Base-by-base conservation (phyloP, 2,329 filamentous ascomycete genomes). In the Penicillium hordei region DNA sequence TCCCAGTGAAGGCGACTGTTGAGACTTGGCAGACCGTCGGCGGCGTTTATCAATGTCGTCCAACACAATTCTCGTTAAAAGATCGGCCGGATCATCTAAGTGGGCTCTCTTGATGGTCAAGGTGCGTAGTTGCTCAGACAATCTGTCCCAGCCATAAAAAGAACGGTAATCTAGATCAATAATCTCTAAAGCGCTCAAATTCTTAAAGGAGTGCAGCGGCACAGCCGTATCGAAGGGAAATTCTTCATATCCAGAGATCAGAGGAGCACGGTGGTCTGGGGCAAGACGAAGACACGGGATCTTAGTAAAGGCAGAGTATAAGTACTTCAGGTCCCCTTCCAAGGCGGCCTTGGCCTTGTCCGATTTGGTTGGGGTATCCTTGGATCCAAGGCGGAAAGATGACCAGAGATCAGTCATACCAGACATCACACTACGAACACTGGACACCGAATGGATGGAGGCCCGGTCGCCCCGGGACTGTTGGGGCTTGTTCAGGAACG, bases 211-310 rank as follows among this genome's bases (percentile, higher is more conserved):
- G 74, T 96, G 89, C n/a, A 99, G 82, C 21, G 94, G 94, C 31
- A 99, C 94, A 21, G 94, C 94, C 25, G 91, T 96, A 75, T 99
- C 94, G 75, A 97, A 97, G 3, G 94, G 94, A 66, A 97, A 99
- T 75, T 97, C 93, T 75, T 99, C 94, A 72, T 94, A 97, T 29
- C 93, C 93, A 65, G 88, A 85, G 66, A 99, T 97, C 60, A 97
- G 81, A 52, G 89, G 88, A 48, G 93, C 93, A 65, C 91, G 90
- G 80, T 92, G 93, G 75, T 99, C 94, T n/a, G 93, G 93, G 29
- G 93, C 88, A 55, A 99, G 81, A 63, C 89, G 87, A 62, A 99
- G 81, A 70, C 91, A 96, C 0, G 94, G 94, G 43, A 99, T 96
- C 78, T 97, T 99, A 70, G 94, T 99, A 72, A 97, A 99, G 57